Conservation (phyloP, 176 grass and related monocot genomes). For the Elaeis guineensis region DNA sequence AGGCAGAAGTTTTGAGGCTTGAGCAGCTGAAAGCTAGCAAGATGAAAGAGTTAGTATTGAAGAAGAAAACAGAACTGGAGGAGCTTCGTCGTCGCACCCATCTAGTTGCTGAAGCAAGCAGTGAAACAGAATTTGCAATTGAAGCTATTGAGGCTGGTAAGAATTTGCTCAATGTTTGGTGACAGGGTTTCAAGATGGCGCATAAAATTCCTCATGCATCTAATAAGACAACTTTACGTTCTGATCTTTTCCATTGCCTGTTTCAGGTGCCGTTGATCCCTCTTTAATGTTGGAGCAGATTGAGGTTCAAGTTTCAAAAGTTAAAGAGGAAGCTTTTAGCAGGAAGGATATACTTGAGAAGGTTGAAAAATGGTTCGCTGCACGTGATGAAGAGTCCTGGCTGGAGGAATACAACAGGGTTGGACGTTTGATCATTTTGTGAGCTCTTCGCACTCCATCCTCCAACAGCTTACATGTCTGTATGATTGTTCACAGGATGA, state of each 20-base stretch:
- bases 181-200: too few species aligned
- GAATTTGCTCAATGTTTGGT: background rate
- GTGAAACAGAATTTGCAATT: slow-evolving; percentile 34
- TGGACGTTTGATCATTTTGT: slow-evolving; percentile 2
- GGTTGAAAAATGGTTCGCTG: slow-evolving; percentile 57
- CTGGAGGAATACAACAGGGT: slow-evolving; percentile 96
- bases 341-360: slow-evolving; percentile 75
- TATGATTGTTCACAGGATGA: slow-evolving; percentile 44
- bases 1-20: slow-evolving; percentile 56
- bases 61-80: slow-evolving; percentile 74
- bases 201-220: too few species aligned
- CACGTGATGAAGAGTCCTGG: slow-evolving; percentile 82
- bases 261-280: slow-evolving; percentile 58
- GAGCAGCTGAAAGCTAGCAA: slow-evolving; percentile 61
- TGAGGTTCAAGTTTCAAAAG: slow-evolving; percentile 33
- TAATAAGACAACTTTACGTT: too few species aligned
- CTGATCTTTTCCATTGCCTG: background rate
- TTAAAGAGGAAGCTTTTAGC: slow-evolving; percentile 73
- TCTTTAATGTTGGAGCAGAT: slow-evolving; percentile 65
- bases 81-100: slow-evolving; percentile 39
- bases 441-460: background rate
- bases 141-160: slow-evolving; percentile 62
- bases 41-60: slow-evolving; percentile 70
- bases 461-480: slow-evolving; percentile 4
- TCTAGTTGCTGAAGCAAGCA: slow-evolving; percentile 33